Evolutionary conservation across 2,329 filamentous ascomycete genomes (phyloP).

Genomic region (Blastomyces gilchristii): DNA sequence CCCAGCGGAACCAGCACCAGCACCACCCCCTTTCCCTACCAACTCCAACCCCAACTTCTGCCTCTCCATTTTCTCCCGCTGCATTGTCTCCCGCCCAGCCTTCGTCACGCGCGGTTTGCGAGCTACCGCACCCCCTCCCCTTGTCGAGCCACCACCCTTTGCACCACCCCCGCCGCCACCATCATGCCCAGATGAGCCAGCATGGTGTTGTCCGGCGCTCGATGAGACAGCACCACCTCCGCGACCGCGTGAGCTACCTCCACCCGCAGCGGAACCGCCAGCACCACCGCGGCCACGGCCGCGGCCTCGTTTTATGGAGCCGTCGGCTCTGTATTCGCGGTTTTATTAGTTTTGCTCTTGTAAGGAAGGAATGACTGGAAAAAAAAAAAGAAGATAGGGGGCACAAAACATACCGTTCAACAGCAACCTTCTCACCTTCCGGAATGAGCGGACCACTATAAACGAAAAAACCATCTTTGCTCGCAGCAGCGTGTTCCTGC

Average conservation of each 20-base stretch:
- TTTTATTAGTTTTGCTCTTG: slow-evolving; percentile 12
- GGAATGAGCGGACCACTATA: slow-evolving; percentile 87
- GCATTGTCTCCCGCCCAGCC: slow-evolving; percentile 13
- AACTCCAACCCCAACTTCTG: slow-evolving; percentile 14
- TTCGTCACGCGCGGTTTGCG: slow-evolving; percentile 17
- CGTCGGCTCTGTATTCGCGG: slow-evolving; percentile 50
- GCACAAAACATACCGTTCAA: slow-evolving; percentile 46
- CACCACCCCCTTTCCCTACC: slow-evolving; percentile 6
- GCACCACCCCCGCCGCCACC: slow-evolving; percentile 5
- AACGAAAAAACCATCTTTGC: slow-evolving; percentile 94
- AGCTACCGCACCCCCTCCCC: slow-evolving; percentile 4
- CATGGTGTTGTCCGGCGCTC: slow-evolving; percentile 3
- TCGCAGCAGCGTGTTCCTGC: slow-evolving; percentile 90
- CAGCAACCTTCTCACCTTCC: slow-evolving; percentile 66
- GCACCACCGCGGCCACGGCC: slow-evolving; percentile 45
- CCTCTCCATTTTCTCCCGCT: slow-evolving; percentile 16
- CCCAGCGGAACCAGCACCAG: neutral
- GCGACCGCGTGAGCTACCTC: neutral
- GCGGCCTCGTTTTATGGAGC: slow-evolving; percentile 54
- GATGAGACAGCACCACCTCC: slow-evolving; percentile 1
- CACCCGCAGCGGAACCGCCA: slow-evolving; percentile 25
- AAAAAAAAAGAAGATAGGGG: slow-evolving; percentile 2
- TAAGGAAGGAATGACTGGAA: slow-evolving; percentile 26
- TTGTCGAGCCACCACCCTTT: neutral
- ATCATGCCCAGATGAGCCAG: neutral